phyloP scores from a whole-genome alignment of 345 rosid genomes.

The Populus nigra region DNA sequence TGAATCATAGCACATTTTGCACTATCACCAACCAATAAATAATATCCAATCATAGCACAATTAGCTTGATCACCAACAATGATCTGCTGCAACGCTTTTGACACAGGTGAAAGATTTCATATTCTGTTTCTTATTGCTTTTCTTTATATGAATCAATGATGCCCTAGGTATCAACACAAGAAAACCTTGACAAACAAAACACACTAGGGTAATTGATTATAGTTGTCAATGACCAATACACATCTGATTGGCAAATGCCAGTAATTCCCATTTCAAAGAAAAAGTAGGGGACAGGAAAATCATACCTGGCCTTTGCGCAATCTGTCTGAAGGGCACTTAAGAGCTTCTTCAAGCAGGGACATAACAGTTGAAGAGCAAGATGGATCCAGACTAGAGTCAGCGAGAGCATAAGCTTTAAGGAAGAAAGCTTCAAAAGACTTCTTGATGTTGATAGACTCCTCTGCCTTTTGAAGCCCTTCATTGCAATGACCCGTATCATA shows the following conservation, averaged over 20 bases:
- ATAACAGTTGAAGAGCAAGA: slow-evolving; percentile 78
- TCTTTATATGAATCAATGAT: neutral
- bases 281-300: slow-evolving; percentile 14
- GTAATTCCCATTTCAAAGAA: slow-evolving; percentile 1
- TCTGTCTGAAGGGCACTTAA: slow-evolving; percentile 94
- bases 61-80: neutral
- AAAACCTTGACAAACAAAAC: neutral
- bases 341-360: slow-evolving; percentile 91
- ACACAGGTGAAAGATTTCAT: neutral
- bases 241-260: neutral
- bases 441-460: slow-evolving; percentile 70
- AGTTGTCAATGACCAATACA: neutral
- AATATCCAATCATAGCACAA: neutral
- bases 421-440: slow-evolving; percentile 99
- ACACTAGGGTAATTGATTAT: neutral
- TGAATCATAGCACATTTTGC: neutral
- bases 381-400: slow-evolving; percentile 84
- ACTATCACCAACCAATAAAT: neutral
- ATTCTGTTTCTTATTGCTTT: neutral
- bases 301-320: slow-evolving; percentile 97
- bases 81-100: neutral
- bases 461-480: slow-evolving; percentile 90
- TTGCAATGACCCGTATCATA: slow-evolving; percentile 95
- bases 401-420: slow-evolving; percentile 96
- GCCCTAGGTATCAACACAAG: neutral